These are phyloP conservation scores for Suillus variegatus DNA, from an alignment of 768 basidiomycete genomes.

Conservation along the genomic window DNA sequence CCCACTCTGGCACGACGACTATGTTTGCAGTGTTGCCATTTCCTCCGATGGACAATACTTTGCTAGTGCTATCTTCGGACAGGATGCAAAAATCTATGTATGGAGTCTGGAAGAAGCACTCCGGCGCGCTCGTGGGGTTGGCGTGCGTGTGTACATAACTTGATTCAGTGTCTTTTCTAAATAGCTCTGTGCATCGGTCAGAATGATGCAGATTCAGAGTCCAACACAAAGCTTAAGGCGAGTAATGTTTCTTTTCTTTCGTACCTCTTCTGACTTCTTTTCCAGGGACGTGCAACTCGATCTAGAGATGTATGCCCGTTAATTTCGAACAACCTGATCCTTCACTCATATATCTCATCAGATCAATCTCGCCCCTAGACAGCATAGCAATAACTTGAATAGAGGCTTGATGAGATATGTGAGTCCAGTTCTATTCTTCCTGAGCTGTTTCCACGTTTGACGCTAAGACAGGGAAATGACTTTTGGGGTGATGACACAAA, in stretches of 20 bases:
- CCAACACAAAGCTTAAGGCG: background rate
- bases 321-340: too few relatives aligned
- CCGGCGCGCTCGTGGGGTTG: background rate
- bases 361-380: too few relatives aligned
- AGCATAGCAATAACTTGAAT: too few relatives aligned
- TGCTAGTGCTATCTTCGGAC: conserved; percentile 65
- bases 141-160: background rate
- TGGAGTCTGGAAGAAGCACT: conserved; percentile 64
- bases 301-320: background rate
- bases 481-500: background rate
- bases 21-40: conserved; percentile 53
- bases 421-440: background rate
- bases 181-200: background rate
- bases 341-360: too few relatives aligned
- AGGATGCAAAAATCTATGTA: conserved; percentile 71
- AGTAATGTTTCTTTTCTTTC: background rate
- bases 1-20: conserved; percentile 41
- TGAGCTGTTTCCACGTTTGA: background rate
- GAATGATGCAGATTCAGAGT: background rate
- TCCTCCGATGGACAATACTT: conserved; percentile 80
- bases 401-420: too few relatives aligned
- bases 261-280: background rate
- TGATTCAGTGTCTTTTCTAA: background rate
- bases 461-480: background rate
- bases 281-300: background rate